Conservation (phyloP, 2,329 filamentous ascomycete species). For the Aspergillus caelatus region DNA sequence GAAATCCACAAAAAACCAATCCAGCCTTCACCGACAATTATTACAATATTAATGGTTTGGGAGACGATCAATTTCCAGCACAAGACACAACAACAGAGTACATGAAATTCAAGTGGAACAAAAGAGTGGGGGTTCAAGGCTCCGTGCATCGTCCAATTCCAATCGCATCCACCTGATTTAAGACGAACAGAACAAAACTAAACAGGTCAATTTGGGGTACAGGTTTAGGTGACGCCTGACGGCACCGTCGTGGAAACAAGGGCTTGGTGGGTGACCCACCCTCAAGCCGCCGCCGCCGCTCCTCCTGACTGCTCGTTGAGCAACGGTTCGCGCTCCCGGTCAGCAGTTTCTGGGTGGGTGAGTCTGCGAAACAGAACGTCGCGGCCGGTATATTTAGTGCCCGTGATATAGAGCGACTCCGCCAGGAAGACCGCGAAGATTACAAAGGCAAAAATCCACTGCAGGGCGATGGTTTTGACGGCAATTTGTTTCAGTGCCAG, state of each 20-base stretch:
- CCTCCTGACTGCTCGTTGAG: slow-evolving; percentile 43
- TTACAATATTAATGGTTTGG: neutral
- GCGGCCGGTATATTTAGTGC: slow-evolving; percentile 38
- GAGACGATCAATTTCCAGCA: neutral
- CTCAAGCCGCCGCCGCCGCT: neutral
- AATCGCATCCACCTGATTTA: neutral
- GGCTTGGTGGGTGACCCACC: neutral
- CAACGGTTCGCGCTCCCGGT: slow-evolving; percentile 58
- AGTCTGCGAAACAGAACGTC: slow-evolving; percentile 39
- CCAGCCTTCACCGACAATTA: neutral
- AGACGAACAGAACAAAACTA: neutral
- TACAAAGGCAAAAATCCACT: slow-evolving; percentile 90
- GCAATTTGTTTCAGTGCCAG: slow-evolving; percentile 78
- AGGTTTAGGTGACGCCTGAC: neutral
- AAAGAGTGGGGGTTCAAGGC: neutral
- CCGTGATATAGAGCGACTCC: slow-evolving; percentile 56
- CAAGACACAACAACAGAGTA: neutral
- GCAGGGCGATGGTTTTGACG: slow-evolving; percentile 72
- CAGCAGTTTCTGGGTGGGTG: slow-evolving; percentile 43
- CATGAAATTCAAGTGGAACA: neutral
- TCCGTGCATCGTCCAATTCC: neutral
- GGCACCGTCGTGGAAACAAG: neutral
- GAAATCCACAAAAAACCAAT: neutral
- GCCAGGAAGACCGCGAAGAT: slow-evolving; percentile 78
- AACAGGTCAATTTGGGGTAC: neutral